Evolutionary conservation across 116 monocot species (phyloP).

Genomic region (Cymodocea nodosa): DNA sequence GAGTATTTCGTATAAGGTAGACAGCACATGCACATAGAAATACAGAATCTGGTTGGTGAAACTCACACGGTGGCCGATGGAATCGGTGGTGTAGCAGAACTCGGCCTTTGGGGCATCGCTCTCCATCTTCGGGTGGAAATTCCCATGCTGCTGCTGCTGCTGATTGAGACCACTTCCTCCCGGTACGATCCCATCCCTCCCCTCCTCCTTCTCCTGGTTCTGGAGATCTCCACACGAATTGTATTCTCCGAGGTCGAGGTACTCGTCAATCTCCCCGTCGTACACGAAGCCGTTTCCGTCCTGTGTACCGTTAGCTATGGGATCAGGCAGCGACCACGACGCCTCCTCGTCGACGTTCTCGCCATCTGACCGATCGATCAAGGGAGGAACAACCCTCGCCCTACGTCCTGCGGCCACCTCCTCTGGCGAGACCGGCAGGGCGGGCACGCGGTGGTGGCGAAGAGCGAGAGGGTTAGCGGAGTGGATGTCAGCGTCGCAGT

Average conservation of each 20-base stretch:
- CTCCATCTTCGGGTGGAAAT: conserved; percentile 9
- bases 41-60: not conserved
- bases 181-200: conserved; percentile 26
- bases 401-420: conserved; percentile 5
- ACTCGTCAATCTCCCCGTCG: conserved; percentile 31
- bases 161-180: conserved; percentile 10
- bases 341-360: conserved; percentile 2
- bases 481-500: conserved; percentile 56
- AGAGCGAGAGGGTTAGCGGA: conserved; percentile 65
- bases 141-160: conserved; percentile 4
- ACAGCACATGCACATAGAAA: no score
- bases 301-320: not conserved
- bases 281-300: not conserved
- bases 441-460: conserved; percentile 42
- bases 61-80: conserved; percentile 26
- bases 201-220: conserved; percentile 13
- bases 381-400: not conserved
- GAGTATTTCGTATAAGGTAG: no score
- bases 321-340: conserved; percentile 11
- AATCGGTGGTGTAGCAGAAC: conserved; percentile 19
- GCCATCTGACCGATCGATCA: not conserved
- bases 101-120: conserved; percentile 8
- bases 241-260: conserved; percentile 38
- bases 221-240: conserved; percentile 15
- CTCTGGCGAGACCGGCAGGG: conserved; percentile 13